Base-by-base conservation (phyloP, 768 basidiomycete species). In the Candolleomyces eurysporus region DNA sequence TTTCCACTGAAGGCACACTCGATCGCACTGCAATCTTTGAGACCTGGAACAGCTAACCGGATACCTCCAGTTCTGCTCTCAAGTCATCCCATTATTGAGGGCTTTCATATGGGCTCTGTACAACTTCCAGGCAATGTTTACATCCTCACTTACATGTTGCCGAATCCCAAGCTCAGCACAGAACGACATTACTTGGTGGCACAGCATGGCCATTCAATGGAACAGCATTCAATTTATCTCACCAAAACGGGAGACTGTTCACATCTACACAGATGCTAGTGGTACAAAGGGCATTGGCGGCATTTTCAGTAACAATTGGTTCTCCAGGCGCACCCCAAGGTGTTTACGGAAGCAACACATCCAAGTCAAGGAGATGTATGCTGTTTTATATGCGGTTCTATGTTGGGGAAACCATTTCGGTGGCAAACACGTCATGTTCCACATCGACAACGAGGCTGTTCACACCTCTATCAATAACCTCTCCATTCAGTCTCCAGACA, bases 301-400 rank as follows among this genome's bases (percentile, higher is more conserved):
- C 10, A 9, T 10, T 49, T 49, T 49, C 48, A 19, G 48, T 19
- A 7, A 19, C 48, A 9, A 49, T 7, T 49, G 48, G 48, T 49
- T 10, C 61, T 64, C 69, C 0, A 50, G 65, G 2, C 61, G 62
- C 0, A 42, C 62, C 11, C 70, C 75, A 5, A 57, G 67, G 1
- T 65, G 69, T 36, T 66, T 57, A 31, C 65, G 67, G 5, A 21
- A 22, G 0, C 19, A 51, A 5, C 64, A 75, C 61, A 75, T 76
- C 17, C 72, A 74, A 50, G 68, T 75, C 61, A 75, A 76, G 48
- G 73, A 76, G 57, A 63, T 73, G 7, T 66, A 57, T 43, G 73
- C 74, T 1, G 69, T 75, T 1, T 59, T 74, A 0, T 66, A 75
- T 11, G 68, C 72, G 0, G 61, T 71, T 39, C 49, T 69, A 5